Percentiles rank a stretch among this genome's conserved stretches.
Conservation (phyloP, 129 eudicot species). For the Helianthus tuberosus region DNA sequence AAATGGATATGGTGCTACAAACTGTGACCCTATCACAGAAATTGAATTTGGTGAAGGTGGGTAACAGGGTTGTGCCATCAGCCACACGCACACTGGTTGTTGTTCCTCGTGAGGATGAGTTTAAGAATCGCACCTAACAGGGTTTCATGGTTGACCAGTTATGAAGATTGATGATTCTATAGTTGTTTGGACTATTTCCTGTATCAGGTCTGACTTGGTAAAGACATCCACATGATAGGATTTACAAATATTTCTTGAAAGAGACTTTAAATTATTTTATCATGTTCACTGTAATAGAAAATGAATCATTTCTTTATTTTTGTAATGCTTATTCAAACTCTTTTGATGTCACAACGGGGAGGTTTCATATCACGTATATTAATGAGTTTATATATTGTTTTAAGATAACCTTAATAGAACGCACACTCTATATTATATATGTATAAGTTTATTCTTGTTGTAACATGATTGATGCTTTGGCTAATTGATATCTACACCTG, state of each 20-base stretch:
- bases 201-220: not conserved
- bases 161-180: not conserved
- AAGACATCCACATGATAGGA: not conserved
- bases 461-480: no score
- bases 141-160: not conserved
- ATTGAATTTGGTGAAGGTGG: not conserved
- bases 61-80: constrained; percentile 3
- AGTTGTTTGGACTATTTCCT: not conserved
- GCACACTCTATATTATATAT: not conserved
- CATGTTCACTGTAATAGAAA: not conserved
- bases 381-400: not conserved
- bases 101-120: no score
- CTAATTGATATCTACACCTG: no score
- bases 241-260: not conserved
- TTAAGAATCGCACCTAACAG: not conserved
- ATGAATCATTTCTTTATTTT: not conserved
- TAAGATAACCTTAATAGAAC: no score
- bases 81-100: not conserved
- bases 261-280: not conserved
- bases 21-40: constrained; percentile 30
- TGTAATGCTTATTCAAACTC: not conserved
- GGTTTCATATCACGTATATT: not conserved
- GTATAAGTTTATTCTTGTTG: not conserved
- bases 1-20: constrained; percentile 17
- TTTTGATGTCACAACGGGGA: not conserved